Conservation (phyloP, 192 early-diverging fungal species). For the Phycomyces blakesleeanus region DNA sequence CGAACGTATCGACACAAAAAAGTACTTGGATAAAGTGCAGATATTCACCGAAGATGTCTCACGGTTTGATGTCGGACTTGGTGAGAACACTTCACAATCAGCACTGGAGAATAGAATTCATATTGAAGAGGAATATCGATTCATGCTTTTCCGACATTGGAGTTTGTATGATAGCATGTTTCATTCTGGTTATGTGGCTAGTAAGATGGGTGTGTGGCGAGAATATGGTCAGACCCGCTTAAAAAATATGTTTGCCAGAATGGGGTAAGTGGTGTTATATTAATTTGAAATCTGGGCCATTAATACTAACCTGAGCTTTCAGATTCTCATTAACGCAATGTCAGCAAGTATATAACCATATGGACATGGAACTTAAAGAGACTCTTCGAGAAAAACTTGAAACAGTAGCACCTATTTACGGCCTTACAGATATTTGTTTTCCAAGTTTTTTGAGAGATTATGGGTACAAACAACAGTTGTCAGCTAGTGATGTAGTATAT, state of each 20-base stretch:
- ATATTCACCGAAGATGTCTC: conserved; percentile 69
- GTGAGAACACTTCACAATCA: conserved; percentile 16
- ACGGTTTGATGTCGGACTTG: conserved; percentile 38
- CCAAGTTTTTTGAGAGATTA: conserved; percentile 76
- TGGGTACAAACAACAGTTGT: conserved; percentile 64
- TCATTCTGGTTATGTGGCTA: conserved; percentile 82
- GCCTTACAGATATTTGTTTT: conserved; percentile 71
- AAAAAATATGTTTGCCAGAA: conserved; percentile 81
- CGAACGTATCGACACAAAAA: conserved; percentile 64
- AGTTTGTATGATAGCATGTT: conserved; percentile 84
- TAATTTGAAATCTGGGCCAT: not conserved
- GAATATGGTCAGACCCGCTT: conserved; percentile 75
- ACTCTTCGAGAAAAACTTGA: conserved; percentile 63
- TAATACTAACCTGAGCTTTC: not conserved
- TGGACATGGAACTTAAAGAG: conserved; percentile 73
- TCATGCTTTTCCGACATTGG: conserved; percentile 92
- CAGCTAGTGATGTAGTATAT: conserved; percentile 80
- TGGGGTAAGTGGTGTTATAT: conserved; percentile 58
- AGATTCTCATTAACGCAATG: conserved; percentile 81
- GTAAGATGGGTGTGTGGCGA: conserved; percentile 86
- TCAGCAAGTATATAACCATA: conserved; percentile 67
- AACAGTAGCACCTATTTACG: conserved; percentile 72
- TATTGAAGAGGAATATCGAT: conserved; percentile 74
- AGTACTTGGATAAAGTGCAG: conserved; percentile 62
- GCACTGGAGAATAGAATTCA: conserved; percentile 51